A percentile compares a stretch with the other conserved stretches of the same genome.
phyloP scores from a whole-genome alignment of 306 rosid species.

The Dryas drummondii region DNA sequence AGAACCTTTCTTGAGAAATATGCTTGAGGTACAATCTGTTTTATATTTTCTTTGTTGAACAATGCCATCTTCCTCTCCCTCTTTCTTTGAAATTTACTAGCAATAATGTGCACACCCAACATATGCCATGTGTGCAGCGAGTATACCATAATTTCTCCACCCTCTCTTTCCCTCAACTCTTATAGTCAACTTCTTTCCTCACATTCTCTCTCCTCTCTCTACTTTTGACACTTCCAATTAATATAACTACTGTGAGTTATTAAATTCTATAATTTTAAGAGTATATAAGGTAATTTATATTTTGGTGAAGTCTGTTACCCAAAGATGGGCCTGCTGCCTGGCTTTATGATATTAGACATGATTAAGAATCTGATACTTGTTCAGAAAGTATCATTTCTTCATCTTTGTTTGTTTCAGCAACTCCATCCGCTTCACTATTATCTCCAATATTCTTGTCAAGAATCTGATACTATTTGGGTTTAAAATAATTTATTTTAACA shows the following conservation, averaged over 20 bases:
- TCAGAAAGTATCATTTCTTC: background rate
- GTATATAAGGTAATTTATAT: background rate
- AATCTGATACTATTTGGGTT: slow-evolving; percentile 16
- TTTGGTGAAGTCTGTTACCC: background rate
- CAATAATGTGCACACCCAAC: background rate
- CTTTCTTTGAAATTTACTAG: background rate
- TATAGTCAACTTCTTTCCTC: too few relatives aligned
- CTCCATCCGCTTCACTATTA: background rate
- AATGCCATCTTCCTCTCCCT: background rate
- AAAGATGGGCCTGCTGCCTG: background rate
- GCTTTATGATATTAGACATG: too few relatives aligned
- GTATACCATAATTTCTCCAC: too few relatives aligned
- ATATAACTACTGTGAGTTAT: background rate
- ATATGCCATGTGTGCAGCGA: too few relatives aligned
- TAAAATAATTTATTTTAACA: slow-evolving; percentile 27
- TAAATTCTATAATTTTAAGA: background rate
- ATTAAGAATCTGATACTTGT: background rate
- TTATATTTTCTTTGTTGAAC: background rate
- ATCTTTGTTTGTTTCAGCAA: slow-evolving; percentile 9
- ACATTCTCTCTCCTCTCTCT: background rate
- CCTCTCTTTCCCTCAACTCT: too few relatives aligned
- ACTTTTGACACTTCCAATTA: background rate
- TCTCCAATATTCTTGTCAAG: slow-evolving; percentile 16
- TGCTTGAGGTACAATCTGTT: slow-evolving; percentile 74
- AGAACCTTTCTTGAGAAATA: slow-evolving; percentile 96